A percentile compares a stretch with the other conserved stretches of the same genome.
phyloP scores from a whole-genome alignment of 2,329 filamentous ascomycete species.

The Ophiostoma angusticollis region DNA sequence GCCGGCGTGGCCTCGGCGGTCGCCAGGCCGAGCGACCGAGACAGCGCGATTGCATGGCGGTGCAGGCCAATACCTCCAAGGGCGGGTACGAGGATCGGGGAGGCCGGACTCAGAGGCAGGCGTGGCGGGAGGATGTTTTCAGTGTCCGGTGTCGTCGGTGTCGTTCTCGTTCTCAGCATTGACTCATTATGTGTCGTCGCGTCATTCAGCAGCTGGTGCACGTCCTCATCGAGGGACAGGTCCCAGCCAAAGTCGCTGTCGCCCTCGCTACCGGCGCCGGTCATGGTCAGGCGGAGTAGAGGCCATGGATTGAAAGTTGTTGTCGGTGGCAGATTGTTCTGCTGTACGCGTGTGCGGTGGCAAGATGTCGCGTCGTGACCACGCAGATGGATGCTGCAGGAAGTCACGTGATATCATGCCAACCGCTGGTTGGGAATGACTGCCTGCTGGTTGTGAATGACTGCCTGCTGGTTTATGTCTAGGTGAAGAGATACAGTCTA shows the following conservation, averaged over 20 bases:
- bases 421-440: too few relatives aligned
- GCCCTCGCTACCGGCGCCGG: conserved; percentile 21
- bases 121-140: neutral
- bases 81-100: neutral
- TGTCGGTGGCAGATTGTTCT: too few relatives aligned
- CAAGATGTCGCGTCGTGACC: too few relatives aligned
- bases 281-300: too few relatives aligned
- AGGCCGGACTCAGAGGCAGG: neutral
- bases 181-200: neutral
- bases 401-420: too few relatives aligned
- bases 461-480: too few relatives aligned
- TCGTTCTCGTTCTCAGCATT: neutral
- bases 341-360: too few relatives aligned
- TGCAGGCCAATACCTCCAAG: too few relatives aligned
- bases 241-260: conserved; percentile 36
- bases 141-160: neutral
- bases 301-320: too few relatives aligned
- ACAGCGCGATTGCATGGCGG: neutral
- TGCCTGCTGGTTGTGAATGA: too few relatives aligned
- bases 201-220: conserved; percentile 7
- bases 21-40: neutral
- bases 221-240: conserved; percentile 33
- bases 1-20: neutral
- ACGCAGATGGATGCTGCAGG: too few relatives aligned
- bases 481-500: too few relatives aligned